Conservation (phyloP, 2,329 filamentous ascomycete species). For the Colletotrichum tofieldiae region DNA sequence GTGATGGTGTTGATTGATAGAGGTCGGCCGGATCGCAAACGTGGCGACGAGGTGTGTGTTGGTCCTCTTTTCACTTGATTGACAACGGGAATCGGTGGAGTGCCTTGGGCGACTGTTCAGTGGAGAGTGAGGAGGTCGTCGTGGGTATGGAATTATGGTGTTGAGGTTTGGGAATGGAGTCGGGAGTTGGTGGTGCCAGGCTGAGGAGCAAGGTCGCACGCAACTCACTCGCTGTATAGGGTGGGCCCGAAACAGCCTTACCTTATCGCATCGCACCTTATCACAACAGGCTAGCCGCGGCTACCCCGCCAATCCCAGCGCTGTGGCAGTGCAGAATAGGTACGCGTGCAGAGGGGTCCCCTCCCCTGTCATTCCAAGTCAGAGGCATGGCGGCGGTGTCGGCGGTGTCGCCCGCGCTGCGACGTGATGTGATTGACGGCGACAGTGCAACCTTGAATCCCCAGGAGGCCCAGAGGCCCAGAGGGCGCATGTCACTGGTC, state of each 20-base stretch:
- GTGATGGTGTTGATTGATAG: conserved; percentile 40
- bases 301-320: conserved; percentile 35
- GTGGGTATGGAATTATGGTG: not conserved
- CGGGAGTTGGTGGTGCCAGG: not conserved
- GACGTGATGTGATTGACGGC: not conserved
- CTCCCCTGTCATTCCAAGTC: conserved; percentile 19
- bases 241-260: conserved; percentile 6
- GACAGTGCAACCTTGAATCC: not conserved
- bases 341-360: conserved; percentile 10
- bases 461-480: not conserved
- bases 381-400: not conserved
- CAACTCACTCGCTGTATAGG: not conserved
- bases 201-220: not conserved
- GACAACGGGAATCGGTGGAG: too few species aligned
- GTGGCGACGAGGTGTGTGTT: conserved; percentile 19
- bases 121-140: too few species aligned
- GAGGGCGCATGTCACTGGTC: conserved; percentile 33
- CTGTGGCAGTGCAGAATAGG: conserved; percentile 33
- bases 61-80: not conserved
- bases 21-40: conserved; percentile 10
- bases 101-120: not conserved
- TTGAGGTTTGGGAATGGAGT: not conserved
- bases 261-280: conserved; percentile 20
- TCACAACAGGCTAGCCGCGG: not conserved
- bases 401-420: not conserved